phyloP scores from a whole-genome alignment of 176 grass and related monocot genomes.

The Tillandsia fasciculata region DNA sequence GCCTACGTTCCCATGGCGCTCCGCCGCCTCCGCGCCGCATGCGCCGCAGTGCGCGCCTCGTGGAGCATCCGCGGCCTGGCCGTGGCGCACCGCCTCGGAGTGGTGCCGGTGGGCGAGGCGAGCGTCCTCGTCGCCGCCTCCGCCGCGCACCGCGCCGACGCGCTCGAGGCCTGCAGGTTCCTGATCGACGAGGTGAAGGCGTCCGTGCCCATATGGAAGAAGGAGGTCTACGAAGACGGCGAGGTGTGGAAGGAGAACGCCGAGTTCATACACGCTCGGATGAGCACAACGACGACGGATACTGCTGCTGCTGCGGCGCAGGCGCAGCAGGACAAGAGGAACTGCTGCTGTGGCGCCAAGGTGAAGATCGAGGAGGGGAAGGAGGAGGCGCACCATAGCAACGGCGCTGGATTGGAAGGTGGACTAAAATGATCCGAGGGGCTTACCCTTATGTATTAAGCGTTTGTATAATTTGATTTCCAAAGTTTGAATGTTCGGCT shows the following conservation, averaged over 20 bases:
- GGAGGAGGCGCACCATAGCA: background rate
- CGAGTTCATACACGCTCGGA: constrained; percentile 49
- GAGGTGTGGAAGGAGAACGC: constrained; percentile 99
- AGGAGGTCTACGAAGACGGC: constrained; percentile 95
- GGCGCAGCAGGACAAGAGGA: background rate
- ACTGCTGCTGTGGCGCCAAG: constrained; percentile 66
- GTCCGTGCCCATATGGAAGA: constrained; percentile 92
- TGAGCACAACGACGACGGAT: constrained; percentile 6
- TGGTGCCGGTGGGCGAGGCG: constrained; percentile 61
- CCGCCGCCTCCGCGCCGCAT: constrained; percentile 40
- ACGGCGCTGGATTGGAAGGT: no score
- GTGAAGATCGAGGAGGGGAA: constrained; percentile 28
- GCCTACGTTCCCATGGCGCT: constrained; percentile 76
- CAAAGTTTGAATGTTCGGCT: no score
- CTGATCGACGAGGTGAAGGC: constrained; percentile 93
- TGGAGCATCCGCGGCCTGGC: constrained; percentile 51
- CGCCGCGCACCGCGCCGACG: constrained; percentile 75
- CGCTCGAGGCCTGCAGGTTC: constrained; percentile 81
- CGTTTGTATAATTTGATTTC: no score
- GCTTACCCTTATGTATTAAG: no score
- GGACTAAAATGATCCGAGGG: background rate
- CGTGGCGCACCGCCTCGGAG: constrained; percentile 61
- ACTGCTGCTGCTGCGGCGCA: background rate
- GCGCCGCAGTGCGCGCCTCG: constrained; percentile 35
- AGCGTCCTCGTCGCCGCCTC: constrained; percentile 86